phyloP scores from a whole-genome alignment of 371 early-diverging fungal species.

The Encephalitozoon cuniculi region DNA sequence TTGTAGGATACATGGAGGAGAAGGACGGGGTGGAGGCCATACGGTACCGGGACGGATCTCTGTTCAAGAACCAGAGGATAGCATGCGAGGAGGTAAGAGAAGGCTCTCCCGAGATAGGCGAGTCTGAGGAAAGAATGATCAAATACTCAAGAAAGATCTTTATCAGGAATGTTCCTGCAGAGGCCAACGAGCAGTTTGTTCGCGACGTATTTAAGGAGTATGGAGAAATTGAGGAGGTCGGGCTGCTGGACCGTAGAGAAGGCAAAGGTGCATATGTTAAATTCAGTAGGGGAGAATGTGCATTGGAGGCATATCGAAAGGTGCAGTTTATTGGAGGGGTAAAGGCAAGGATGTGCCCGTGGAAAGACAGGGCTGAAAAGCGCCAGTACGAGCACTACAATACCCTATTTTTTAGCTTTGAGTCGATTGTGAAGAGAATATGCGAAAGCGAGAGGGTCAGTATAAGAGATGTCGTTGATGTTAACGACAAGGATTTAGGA shows the following conservation, averaged over 20 bases:
- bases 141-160: constrained; percentile 45
- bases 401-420: constrained; percentile 59
- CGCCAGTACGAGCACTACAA: constrained; percentile 43
- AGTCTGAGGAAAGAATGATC: constrained; percentile 39
- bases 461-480: constrained; percentile 48
- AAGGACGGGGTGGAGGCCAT: constrained; percentile 40
- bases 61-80: constrained; percentile 46
- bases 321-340: constrained; percentile 41
- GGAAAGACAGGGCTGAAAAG: constrained; percentile 35
- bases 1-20: constrained; percentile 53
- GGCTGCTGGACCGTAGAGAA: constrained; percentile 8
- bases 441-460: constrained; percentile 45
- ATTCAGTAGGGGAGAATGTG: constrained; percentile 39
- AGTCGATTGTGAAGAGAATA: constrained; percentile 53
- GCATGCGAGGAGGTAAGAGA: background rate
- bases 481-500: constrained; percentile 56
- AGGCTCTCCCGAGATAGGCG: background rate
- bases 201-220: constrained; percentile 13
- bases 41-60: constrained; percentile 29
- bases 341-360: constrained; percentile 30
- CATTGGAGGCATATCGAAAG: constrained; percentile 35
- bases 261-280: constrained; percentile 32
- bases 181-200: background rate
- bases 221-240: constrained; percentile 5
- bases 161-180: constrained; percentile 27